Evolutionary conservation across 192 early-diverging fungal species (phyloP), one percentile per base, ranked within the genome.

Genomic region (Coemansia sp.): DNA sequence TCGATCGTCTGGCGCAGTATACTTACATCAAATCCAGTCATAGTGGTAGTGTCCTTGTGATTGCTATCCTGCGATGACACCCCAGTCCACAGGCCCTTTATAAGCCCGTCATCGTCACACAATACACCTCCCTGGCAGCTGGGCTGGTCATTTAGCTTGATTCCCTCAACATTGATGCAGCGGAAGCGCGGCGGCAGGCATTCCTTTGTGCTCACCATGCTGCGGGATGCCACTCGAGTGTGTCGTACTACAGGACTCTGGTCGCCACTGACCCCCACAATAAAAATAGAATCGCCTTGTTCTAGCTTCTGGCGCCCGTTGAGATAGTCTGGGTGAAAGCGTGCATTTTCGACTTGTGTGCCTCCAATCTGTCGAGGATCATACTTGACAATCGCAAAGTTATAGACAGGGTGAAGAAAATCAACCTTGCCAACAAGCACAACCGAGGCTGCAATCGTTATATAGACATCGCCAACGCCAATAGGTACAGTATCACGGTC

Each of bases 361-460:
- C 83, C 76, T 5, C 88, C 92, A 31, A 96, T 68, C 24, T 87
- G 75, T 2, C 22, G 56, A 21, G 92, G 83, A 56, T 97, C 90
- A 67, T 93, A 98, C 10, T 81, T 78, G 5, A 98, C 59, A 8
- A 98, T 70, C 0, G 90, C 86, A 76, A 92, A 92, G 82, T 96
- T 97, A 65, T 97, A 92, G 0, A 88, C 86, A 0, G 94, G 96
- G 59, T 98, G 96, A n/a, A 94, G 67, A 55, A 92, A 91, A 3
- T 90, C 68, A 21, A 95, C 84, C 24, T 83, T 83, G 16, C 86
- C 96, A 0, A 90, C 90, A 64, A 98, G 86, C 49, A 94, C 91
- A 24, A 96, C 85, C 16, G 89, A 90, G 62, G 94, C 90, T 49
- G 90, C 93, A 63, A 98, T 91, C 0, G 96, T 97, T 50, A 98